Evolutionary conservation across 345 rosid species (phyloP).

Genomic region (Hibiscus mutabilis): DNA sequence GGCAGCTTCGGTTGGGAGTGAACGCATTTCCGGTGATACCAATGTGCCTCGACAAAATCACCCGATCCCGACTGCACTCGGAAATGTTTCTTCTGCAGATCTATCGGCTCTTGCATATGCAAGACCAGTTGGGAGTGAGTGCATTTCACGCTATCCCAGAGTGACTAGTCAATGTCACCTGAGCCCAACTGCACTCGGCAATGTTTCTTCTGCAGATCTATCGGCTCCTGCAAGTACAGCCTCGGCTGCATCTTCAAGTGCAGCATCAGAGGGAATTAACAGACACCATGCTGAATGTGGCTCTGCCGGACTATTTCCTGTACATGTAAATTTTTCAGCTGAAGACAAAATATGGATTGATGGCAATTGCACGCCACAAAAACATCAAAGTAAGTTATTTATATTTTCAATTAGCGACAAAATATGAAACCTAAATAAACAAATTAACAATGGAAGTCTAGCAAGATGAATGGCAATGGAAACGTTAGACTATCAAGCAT

Average conservation of each 20-base stretch:
- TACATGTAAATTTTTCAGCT: neutral
- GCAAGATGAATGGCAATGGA: neutral
- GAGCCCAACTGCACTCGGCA: slow-evolving; percentile 13
- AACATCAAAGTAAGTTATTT: slow-evolving; percentile 19
- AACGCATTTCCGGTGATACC: neutral
- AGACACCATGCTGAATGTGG: neutral
- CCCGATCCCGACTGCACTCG: slow-evolving; percentile 16
- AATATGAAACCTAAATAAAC: neutral
- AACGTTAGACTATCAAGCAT: neutral
- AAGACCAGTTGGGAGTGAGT: slow-evolving; percentile 15
- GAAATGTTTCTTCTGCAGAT: slow-evolving; percentile 31
- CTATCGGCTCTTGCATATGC: slow-evolving; percentile 54
- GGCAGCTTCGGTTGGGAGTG: neutral
- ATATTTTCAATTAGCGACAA: neutral
- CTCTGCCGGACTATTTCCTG: neutral
- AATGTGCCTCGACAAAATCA: neutral
- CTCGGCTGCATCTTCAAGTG: slow-evolving; percentile 6
- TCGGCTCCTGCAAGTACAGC: slow-evolving; percentile 52
- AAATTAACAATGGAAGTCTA: neutral
- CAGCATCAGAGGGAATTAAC: neutral
- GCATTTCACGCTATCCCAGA: too few relatives aligned
- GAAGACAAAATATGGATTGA: slow-evolving; percentile 3
- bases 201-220: slow-evolving; percentile 38
- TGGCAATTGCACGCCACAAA: slow-evolving; percentile 7
- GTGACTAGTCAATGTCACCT: neutral